Evolutionary conservation across 179 eudicot species (phyloP), one percentile per base, ranked within the genome.

Genomic region (Gypsophila paniculata): DNA sequence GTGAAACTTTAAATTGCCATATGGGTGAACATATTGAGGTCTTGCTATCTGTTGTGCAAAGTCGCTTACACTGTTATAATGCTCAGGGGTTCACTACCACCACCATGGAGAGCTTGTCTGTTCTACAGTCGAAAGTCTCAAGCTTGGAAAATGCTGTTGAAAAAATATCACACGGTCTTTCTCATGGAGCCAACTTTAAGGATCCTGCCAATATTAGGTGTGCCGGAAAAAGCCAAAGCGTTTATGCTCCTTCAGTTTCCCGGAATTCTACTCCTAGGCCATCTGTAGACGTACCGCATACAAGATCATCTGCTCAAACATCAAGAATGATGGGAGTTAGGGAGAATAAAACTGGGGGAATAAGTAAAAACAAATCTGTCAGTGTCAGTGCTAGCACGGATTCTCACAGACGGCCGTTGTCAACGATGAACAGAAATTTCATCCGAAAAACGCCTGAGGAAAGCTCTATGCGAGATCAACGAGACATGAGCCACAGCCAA

Each of bases 41-140:
- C 19, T 23, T 61, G 7, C 0, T n/a, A 36, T 25, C 11, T 38
- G n/a, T 51, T 63, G 8, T 36, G 68, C 25, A 15, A 21, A 51
- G 18, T 55, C 21, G 46, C 38, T 9, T 42, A n/a, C 54, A 66
- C 22, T 68, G 39, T 68, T 23, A 8, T 42, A 14, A 53, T 70
- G 18, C 11, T 71, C 7, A 93, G 98, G 87, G 63, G 70, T 89
- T 90, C 64, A 85, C 88, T 51, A 78, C 77, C 15, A 82, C 76
- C 77, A 81, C 93, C 70, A 80, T 76, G 79, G 91, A 87, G 58
- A 82, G 83, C 75, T 71, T 90, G 77, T 93, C 94, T 58, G 69
- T 68, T 73, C 82, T 93, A 75, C 95, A 90, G 77, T 68, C 54
- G 67, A 90, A 93, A 77, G 91, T 90, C 63, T 87, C 86, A 60